phyloP scores from a whole-genome alignment of 306 rosid genomes.

The Psophocarpus tetragonolobus region DNA sequence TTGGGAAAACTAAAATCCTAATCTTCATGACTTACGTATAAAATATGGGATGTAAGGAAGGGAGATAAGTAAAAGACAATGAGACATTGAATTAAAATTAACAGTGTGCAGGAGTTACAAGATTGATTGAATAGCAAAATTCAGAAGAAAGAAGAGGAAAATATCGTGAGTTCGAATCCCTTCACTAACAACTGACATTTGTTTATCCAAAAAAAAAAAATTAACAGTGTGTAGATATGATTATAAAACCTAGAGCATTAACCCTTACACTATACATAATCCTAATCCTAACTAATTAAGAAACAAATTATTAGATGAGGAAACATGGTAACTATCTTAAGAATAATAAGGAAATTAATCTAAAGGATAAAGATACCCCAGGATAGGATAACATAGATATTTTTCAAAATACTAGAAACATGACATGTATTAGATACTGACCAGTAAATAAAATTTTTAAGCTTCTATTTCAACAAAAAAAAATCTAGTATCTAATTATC shows the following conservation, averaged over 20 bases:
- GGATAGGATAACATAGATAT: background rate
- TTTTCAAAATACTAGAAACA: background rate
- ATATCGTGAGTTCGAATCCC: too few species aligned
- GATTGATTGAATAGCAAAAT: too few species aligned
- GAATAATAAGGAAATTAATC: background rate
- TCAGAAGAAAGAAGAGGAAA: too few species aligned
- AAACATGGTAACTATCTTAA: background rate
- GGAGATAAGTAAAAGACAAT: background rate
- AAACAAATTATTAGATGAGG: background rate
- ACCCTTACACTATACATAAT: background rate
- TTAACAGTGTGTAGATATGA: background rate
- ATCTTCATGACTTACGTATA: background rate
- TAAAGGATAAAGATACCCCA: background rate
- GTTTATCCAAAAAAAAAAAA: too few species aligned
- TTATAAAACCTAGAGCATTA: background rate
- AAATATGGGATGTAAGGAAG: background rate
- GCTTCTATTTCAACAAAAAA: background rate
- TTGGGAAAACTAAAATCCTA: background rate
- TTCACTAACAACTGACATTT: too few species aligned
- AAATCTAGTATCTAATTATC: background rate
- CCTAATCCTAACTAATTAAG: background rate
- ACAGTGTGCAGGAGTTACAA: too few species aligned
- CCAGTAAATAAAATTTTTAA: background rate
- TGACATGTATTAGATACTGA: background rate
- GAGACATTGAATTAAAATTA: background rate